A percentile compares a stretch with the other conserved stretches of the same genome.
These are phyloP conservation scores for Phytopythium delawarense DNA, from an alignment of 352 stramenopile genomes.

Conservation along the genomic window DNA sequence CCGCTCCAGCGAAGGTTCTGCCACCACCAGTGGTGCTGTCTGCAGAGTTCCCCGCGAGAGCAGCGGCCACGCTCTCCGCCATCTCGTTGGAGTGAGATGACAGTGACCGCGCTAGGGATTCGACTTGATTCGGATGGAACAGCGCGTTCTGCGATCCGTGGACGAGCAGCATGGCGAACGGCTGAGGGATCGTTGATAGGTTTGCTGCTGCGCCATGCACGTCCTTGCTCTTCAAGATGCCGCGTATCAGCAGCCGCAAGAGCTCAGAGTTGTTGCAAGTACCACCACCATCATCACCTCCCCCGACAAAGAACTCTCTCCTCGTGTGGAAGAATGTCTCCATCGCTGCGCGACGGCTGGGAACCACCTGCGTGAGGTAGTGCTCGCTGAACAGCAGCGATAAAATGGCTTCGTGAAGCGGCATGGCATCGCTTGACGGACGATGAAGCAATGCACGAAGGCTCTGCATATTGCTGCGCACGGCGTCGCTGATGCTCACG, in stretches of 20 bases:
- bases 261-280: constrained; percentile 20
- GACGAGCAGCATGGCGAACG: constrained; percentile 50
- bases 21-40: constrained; percentile 6
- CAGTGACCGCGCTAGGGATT: constrained; percentile 14
- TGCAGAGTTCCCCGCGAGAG: neutral
- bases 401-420: constrained; percentile 49
- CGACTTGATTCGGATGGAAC: constrained; percentile 31
- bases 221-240: constrained; percentile 40
- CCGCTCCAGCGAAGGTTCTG: neutral
- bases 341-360: constrained; percentile 36
- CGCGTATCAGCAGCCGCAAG: constrained; percentile 34
- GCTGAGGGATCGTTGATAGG: constrained; percentile 14
- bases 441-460: constrained; percentile 16
- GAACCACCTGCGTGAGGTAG: constrained; percentile 51
- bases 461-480: constrained; percentile 18
- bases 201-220: constrained; percentile 23
- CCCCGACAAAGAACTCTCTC: constrained; percentile 37
- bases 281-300: neutral
- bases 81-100: neutral
- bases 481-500: constrained; percentile 15
- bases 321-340: constrained; percentile 50
- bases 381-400: constrained; percentile 50
- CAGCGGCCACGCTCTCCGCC: constrained; percentile 5
- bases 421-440: constrained; percentile 14
- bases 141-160: constrained; percentile 56